These are phyloP conservation scores for Phlebiopsis gigantea DNA, from an alignment of 768 basidiomycete genomes.

Conservation along the genomic window DNA sequence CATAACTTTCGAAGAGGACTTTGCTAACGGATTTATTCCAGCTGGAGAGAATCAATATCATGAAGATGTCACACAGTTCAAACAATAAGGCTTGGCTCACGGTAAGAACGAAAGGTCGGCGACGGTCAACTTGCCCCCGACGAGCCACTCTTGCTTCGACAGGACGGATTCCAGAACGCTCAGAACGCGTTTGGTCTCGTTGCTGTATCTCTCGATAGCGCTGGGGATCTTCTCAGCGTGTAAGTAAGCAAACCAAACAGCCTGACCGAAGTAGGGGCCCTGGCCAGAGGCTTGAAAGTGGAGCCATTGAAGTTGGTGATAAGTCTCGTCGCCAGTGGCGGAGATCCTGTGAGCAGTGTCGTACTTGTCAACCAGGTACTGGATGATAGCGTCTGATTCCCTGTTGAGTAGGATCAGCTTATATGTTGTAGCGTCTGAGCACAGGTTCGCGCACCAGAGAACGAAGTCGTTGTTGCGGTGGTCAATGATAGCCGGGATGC, in stretches of 20 bases:
- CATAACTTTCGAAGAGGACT: too few relatives aligned
- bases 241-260: conserved; percentile 21
- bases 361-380: conserved; percentile 38
- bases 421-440: not conserved
- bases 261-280: conserved; percentile 26
- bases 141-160: conserved; percentile 24
- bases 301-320: conserved; percentile 33
- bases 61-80: not conserved
- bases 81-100: not conserved
- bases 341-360: conserved; percentile 34
- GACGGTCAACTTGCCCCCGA: conserved; percentile 23
- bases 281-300: conserved; percentile 33
- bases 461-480: conserved; percentile 23
- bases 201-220: conserved; percentile 26
- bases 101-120: conserved; percentile 23
- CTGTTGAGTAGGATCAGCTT: not conserved
- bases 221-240: conserved; percentile 26
- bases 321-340: conserved; percentile 12
- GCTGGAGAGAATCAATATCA: too few relatives aligned
- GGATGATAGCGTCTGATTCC: conserved; percentile 35
- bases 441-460: conserved; percentile 17
- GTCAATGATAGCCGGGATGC: conserved; percentile 29
- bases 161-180: conserved; percentile 25
- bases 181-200: conserved; percentile 24
- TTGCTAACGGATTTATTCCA: too few relatives aligned